Percentiles rank a stretch among this genome's conserved stretches.
Evolutionary conservation across 2,329 filamentous ascomycete genomes (phyloP).

Genomic region (Cercospora zeina): DNA sequence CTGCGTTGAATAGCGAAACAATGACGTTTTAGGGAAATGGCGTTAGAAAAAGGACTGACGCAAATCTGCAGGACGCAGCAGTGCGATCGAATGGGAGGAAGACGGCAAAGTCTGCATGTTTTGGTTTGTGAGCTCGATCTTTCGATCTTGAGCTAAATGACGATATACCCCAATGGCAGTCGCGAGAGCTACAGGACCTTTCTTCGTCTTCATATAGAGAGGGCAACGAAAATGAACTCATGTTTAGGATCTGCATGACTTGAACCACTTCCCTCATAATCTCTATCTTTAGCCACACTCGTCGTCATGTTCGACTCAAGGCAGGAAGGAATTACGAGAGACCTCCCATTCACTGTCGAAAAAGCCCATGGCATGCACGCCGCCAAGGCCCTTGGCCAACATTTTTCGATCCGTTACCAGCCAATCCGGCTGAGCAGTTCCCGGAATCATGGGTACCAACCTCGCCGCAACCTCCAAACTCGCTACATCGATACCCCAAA

Average conservation of each 20-base stretch:
- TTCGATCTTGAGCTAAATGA: slow-evolving; percentile 2
- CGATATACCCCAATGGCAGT: slow-evolving; percentile 6
- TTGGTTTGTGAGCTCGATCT: slow-evolving; percentile 5
- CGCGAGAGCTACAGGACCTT: slow-evolving; percentile 5
- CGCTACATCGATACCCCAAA: slow-evolving; percentile 56
- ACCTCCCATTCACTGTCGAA: slow-evolving; percentile 58
- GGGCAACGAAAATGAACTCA: background rate
- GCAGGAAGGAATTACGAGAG: slow-evolving; percentile 50
- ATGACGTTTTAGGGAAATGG: background rate
- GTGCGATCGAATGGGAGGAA: background rate
- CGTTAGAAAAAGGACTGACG: background rate
- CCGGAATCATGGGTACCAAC: slow-evolving; percentile 57
- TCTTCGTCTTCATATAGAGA: slow-evolving; percentile 2
- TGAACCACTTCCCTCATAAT: background rate
- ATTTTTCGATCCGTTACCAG: slow-evolving; percentile 51
- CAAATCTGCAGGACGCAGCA: background rate
- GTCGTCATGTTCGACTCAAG: background rate
- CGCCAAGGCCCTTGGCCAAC: slow-evolving; percentile 55
- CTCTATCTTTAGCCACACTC: background rate
- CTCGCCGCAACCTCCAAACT: slow-evolving; percentile 54
- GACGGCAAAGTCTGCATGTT: background rate
- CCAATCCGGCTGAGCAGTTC: slow-evolving; percentile 60
- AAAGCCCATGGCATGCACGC: slow-evolving; percentile 57
- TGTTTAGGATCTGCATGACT: background rate
- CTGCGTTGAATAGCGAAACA: slow-evolving; percentile 2